A percentile compares a stretch with the other conserved stretches of the same genome.
These are phyloP conservation scores for Pichia paraexigua DNA, from an alignment of 805 yeast genomes.

Conservation along the genomic window DNA sequence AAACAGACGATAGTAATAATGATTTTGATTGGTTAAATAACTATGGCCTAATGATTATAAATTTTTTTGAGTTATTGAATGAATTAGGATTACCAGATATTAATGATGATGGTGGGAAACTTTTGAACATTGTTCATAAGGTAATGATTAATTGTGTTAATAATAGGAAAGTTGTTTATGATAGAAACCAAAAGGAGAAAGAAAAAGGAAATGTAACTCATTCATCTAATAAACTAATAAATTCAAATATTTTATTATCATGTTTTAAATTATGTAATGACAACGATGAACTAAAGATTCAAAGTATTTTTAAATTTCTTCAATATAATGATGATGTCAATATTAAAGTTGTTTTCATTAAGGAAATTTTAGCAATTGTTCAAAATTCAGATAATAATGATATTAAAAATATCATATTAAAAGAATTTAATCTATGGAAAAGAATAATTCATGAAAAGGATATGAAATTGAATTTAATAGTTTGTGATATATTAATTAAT, in stretches of 20 bases:
- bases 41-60: neutral
- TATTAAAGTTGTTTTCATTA: neutral
- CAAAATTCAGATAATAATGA: neutral
- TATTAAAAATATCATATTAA: neutral
- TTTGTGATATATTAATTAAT: neutral
- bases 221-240: neutral
- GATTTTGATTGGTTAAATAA: slow-evolving; percentile 1
- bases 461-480: neutral
- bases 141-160: neutral
- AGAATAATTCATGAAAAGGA: slow-evolving; percentile 8
- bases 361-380: neutral
- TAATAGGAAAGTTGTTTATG: neutral
- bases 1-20: neutral
- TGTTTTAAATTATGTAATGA: slow-evolving; percentile 1
- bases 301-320: neutral
- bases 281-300: neutral
- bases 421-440: slow-evolving; percentile 5
- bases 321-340: slow-evolving; percentile 2
- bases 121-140: neutral
- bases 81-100: neutral
- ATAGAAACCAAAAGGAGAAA: neutral
- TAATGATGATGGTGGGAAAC: neutral
- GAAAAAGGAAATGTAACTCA: neutral
- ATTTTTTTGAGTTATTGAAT: neutral
- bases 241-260: neutral